Percentiles rank a stretch among this genome's conserved stretches.
Evolutionary conservation across 768 basidiomycete genomes (phyloP).

Genomic region (Xanthoconium stramineum): DNA sequence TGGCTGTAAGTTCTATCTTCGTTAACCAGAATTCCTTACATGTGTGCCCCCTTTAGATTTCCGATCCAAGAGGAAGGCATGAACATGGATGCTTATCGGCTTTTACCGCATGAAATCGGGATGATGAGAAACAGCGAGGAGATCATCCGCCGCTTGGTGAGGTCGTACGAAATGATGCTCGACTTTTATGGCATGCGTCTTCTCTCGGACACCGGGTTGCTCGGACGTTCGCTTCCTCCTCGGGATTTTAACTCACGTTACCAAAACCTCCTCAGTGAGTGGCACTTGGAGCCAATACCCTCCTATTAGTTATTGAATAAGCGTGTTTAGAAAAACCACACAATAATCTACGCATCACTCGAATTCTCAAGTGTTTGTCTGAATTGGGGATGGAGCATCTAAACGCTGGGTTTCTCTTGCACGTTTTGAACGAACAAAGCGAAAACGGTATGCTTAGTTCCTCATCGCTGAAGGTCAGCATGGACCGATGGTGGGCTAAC

Average conservation of each 20-base stretch:
- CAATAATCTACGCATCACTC: conserved; percentile 74
- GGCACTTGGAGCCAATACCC: not conserved
- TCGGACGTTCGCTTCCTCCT: conserved; percentile 50
- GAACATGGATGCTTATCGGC: conserved; percentile 64
- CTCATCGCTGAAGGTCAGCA: conserved; percentile 50
- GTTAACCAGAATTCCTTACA: not conserved
- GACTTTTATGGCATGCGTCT: conserved; percentile 80
- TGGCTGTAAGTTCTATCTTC: conserved; percentile 59
- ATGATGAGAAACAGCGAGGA: conserved; percentile 49
- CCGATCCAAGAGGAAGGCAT: conserved; percentile 73
- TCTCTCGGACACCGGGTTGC: conserved; percentile 53
- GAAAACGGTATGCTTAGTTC: conserved; percentile 51
- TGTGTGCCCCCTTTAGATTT: conserved; percentile 41
- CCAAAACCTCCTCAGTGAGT: conserved; percentile 64
- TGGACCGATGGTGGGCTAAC: conserved; percentile 79
- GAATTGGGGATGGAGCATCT: conserved; percentile 65
- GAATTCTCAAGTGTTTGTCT: conserved; percentile 72
- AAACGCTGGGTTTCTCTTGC: conserved; percentile 65
- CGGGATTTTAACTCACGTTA: conserved; percentile 54
- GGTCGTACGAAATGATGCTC: conserved; percentile 71
- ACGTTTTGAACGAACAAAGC: conserved; percentile 68
- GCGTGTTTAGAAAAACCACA: conserved; percentile 55
- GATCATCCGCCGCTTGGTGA: conserved; percentile 48
- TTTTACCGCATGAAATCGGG: conserved; percentile 61
- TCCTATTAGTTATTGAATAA: not conserved